Conservation (phyloP, 2,329 filamentous ascomycete species). For the Myriosclerotinia duriaeana region DNA sequence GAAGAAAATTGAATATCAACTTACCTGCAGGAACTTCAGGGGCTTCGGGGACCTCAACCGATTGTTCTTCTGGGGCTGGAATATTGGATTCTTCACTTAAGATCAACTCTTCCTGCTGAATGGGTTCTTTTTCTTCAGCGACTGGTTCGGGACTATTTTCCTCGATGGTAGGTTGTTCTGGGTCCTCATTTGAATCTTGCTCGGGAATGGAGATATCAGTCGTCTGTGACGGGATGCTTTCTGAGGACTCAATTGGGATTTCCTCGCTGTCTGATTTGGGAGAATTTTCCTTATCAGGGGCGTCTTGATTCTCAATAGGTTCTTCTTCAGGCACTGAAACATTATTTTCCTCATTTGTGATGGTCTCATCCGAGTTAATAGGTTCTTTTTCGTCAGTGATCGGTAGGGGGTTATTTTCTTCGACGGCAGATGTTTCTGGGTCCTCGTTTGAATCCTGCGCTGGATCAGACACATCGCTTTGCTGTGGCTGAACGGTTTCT, state of each 20-base stretch:
- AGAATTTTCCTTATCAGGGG: not conserved
- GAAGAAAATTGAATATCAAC: not conserved
- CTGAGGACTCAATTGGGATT: not conserved
- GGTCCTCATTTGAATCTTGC: not conserved
- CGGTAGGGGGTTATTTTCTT: not conserved
- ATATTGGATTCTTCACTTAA: not conserved
- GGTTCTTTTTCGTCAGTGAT: not conserved
- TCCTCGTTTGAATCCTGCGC: not conserved
- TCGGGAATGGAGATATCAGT: not conserved
- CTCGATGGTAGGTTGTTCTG: not conserved
- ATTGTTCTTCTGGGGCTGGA: not conserved
- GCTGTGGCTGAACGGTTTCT: not conserved
- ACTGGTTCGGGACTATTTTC: not conserved
- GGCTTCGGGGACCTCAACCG: not conserved
- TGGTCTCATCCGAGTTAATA: not conserved
- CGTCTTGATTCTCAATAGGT: not conserved
- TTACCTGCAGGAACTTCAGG: constrained; percentile 4
- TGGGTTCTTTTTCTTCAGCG: not conserved
- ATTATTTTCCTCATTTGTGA: not conserved
- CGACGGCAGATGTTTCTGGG: not conserved
- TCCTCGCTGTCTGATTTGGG: not conserved
- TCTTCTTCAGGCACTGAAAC: not conserved
- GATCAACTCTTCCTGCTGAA: not conserved
- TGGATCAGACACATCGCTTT: not conserved
- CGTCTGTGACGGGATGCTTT: not conserved